Conservation (phyloP, 2,329 filamentous ascomycete species). For the Monilinia laxa region DNA sequence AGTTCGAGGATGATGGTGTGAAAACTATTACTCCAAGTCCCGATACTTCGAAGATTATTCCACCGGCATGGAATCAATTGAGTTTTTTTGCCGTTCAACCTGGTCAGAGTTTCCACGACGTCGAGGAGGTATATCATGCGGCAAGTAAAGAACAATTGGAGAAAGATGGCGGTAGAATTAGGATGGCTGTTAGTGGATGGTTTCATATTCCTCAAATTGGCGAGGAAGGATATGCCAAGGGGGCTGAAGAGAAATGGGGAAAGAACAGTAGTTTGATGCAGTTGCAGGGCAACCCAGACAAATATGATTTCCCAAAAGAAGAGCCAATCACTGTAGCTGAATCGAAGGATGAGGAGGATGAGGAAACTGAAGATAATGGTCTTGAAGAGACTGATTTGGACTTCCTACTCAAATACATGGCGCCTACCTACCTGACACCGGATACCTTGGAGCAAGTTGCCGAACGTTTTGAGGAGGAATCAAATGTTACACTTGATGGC, state of each 20-base stretch:
- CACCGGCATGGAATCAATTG: constrained; percentile 94
- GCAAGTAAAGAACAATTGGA: constrained; percentile 57
- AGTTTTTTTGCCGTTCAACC: constrained; percentile 98
- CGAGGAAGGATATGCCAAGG: constrained; percentile 86
- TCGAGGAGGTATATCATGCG: constrained; percentile 91
- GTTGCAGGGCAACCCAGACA: constrained; percentile 85
- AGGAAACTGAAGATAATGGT: constrained; percentile 55
- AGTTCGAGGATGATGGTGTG: constrained; percentile 65
- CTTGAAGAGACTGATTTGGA: constrained; percentile 80
- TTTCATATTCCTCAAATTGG: constrained; percentile 96
- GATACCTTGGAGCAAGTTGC: constrained; percentile 83
- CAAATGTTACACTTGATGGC: constrained; percentile 75
- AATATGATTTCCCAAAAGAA: constrained; percentile 78
- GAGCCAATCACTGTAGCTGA: constrained; percentile 51
- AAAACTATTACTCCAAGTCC: constrained; percentile 77
- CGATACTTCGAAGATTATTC: constrained; percentile 78
- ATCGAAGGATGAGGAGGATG: constrained; percentile 30
- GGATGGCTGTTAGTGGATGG: constrained; percentile 99
- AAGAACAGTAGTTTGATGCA: constrained; percentile 91
- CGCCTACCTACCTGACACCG: constrained; percentile 86
- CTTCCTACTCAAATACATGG: constrained; percentile 86
- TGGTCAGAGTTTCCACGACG: constrained; percentile 98
- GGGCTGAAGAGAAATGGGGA: constrained; percentile 83
- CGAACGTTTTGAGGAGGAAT: constrained; percentile 78
- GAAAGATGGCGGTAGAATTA: constrained; percentile 72